A percentile compares a stretch with the other conserved stretches of the same genome.
These are phyloP conservation scores for Patellaria atrata DNA, from an alignment of 495 filamentous ascomycete genomes.

Conservation along the genomic window DNA sequence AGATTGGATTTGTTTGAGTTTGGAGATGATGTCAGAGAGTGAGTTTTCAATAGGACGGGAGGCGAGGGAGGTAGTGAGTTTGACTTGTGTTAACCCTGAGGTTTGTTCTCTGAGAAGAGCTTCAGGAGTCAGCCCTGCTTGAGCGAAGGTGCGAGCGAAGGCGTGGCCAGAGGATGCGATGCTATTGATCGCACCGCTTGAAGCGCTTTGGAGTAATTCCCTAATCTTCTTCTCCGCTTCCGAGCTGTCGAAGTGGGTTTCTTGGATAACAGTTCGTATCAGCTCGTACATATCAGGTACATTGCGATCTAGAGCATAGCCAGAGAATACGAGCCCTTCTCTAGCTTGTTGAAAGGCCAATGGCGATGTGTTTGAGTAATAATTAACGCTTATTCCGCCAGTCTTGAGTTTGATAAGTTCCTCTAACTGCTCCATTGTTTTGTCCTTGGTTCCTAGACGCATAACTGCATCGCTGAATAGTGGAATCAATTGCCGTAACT, in stretches of 20 bases:
- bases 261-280: conserved; percentile 58
- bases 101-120: conserved; percentile 65
- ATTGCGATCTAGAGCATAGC: conserved; percentile 78
- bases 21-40: conserved; percentile 61
- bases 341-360: conserved; percentile 49
- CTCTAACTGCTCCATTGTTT: conserved; percentile 87
- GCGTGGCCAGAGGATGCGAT: conserved; percentile 78
- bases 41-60: conserved; percentile 40
- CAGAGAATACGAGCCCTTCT: conserved; percentile 71
- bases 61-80: conserved; percentile 62
- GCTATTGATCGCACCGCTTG: conserved; percentile 80
- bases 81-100: conserved; percentile 71
- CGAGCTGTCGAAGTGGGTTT: conserved; percentile 77
- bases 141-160: conserved; percentile 69
- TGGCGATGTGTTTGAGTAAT: conserved; percentile 63
- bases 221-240: conserved; percentile 68
- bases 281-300: conserved; percentile 83
- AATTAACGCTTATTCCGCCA: conserved; percentile 71
- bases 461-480: conserved; percentile 86
- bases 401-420: conserved; percentile 93
- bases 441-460: conserved; percentile 74
- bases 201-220: conserved; percentile 68
- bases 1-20: conserved; percentile 74
- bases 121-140: conserved; percentile 59
- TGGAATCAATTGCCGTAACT: conserved; percentile 72